Conservation (phyloP, 1,284 basidiomycete species). For the Sanghuangporus baumii region DNA sequence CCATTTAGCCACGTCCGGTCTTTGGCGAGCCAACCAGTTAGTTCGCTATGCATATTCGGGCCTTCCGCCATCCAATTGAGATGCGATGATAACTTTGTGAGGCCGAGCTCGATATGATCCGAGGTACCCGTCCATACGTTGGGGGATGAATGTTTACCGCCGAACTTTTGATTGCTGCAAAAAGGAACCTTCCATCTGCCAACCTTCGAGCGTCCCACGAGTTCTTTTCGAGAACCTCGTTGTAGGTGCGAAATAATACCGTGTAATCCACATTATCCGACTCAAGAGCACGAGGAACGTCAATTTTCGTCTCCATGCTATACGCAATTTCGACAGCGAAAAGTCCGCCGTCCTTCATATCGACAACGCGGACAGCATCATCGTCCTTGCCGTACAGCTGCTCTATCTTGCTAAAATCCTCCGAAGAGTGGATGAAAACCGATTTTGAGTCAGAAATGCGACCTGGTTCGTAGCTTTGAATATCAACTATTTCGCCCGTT, state of each 20-base stretch:
- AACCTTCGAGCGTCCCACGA: conserved; percentile 16
- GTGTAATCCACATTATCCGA: neutral
- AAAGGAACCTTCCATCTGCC: conserved; percentile 10
- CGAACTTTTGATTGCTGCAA: conserved; percentile 18
- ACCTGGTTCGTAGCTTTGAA: conserved; percentile 13
- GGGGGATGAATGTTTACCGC: conserved; percentile 13
- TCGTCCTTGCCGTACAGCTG: conserved; percentile 18
- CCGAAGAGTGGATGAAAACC: conserved; percentile 1
- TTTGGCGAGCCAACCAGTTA: conserved; percentile 14
- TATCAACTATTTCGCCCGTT: conserved; percentile 2
- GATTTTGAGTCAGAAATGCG: conserved; percentile 9
- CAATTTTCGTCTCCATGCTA: conserved; percentile 11
- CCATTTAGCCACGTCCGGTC: conserved; percentile 18
- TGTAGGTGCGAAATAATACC: conserved; percentile 6
- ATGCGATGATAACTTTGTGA: conserved; percentile 21
- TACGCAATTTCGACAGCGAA: conserved; percentile 16
- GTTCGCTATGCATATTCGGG: neutral
- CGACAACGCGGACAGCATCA: conserved; percentile 7
- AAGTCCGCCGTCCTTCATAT: conserved; percentile 15
- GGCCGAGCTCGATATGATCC: neutral
- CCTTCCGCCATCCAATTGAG: conserved; percentile 13
- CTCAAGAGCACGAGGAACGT: neutral
- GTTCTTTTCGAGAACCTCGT: neutral
- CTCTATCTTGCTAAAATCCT: neutral
- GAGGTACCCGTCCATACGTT: conserved; percentile 19